Base-by-base conservation (phyloP, 108 stramenopile species). In the Fragilaria radians region DNA sequence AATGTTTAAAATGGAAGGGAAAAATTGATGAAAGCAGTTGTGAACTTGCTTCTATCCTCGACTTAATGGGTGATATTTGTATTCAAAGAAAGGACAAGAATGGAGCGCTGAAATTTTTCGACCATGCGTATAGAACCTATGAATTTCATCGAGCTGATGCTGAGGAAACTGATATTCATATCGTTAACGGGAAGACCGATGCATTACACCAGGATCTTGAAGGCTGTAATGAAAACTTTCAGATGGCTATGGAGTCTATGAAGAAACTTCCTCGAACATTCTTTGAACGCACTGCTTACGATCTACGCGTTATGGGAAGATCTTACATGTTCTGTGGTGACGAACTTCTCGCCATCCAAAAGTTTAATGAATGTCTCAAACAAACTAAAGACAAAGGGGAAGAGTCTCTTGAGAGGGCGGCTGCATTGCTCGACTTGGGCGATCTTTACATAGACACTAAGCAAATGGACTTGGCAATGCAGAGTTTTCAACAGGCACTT, bases 361-460 rank as follows among this genome's bases (percentile, higher is more conserved):
- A 75, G 26, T 72, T 72, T 47, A 53, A 79, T 25, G 65, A 47
- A 19, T 72, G 76, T 29, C 42, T 88, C 0, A 28, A 53, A 0
- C 66, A 70, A 34, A 74, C 80, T 26, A 74, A 57, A 36, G 47
- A 70, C 11, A 42, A 71, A 11, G 70, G 70, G 23, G n/a, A n/a
- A n/a, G 76, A 73, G 7, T 67, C 74, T 18, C 28, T 66, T 32
- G 80, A 88, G 46, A 62, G 82, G 14, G 80, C 82, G 28, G 61
- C 67, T 28, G 70, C 73, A 31, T 61, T 75, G 1, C 56, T 51
- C 36, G 60, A 70, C 2, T 22, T 70, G 0, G 74, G 57, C 4
- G 46, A 57, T 22, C 61, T 32, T n/a, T 46, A 59, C 0, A 31
- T 70, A 34, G 53, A 66, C 21, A 28, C 17, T 0, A 27, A 49